Evolutionary conservation across 1,284 basidiomycete genomes (phyloP).

Genomic region (Cryptococcus sp.): DNA sequence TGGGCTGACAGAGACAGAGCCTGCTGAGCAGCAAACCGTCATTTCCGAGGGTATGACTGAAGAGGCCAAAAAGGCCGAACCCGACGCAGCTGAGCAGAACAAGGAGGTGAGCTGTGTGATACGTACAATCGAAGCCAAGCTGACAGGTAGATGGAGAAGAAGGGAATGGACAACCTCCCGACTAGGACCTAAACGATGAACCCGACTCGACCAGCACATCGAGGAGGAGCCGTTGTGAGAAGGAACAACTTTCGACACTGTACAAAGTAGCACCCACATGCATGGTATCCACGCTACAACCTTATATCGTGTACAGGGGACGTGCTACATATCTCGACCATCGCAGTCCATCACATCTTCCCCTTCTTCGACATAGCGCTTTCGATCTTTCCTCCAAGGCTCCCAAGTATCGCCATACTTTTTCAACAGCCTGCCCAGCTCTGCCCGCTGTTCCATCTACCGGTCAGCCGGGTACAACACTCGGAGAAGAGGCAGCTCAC

Average conservation of each 20-base stretch:
- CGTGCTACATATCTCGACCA: conserved; percentile 20
- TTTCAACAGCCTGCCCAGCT: conserved; percentile 64
- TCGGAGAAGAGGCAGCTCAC: conserved; percentile 50
- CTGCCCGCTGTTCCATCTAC: conserved; percentile 75
- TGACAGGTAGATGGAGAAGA: conserved; percentile 25
- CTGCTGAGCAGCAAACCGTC: conserved; percentile 7
- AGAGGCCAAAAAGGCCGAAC: conserved; percentile 28
- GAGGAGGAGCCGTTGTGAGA: no score
- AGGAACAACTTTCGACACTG: background rate
- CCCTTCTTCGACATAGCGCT: conserved; percentile 72
- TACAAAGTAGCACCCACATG: conserved; percentile 3
- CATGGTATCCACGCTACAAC: background rate
- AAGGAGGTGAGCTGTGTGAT: conserved; percentile 19
- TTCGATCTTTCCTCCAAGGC: conserved; percentile 75
- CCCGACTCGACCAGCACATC: no score
- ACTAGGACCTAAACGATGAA: conserved; percentile 32
- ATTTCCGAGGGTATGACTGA: conserved; percentile 26
- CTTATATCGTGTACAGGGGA: no score
- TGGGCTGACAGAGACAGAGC: background rate
- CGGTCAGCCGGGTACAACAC: background rate
- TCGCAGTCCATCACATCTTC: conserved; percentile 55
- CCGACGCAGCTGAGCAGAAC: conserved; percentile 26
- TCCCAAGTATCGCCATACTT: conserved; percentile 80
- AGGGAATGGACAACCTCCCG: conserved; percentile 28
- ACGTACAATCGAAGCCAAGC: background rate